Evolutionary conservation across 805 yeast genomes (phyloP).

Genomic region (Starmerella bombi): DNA sequence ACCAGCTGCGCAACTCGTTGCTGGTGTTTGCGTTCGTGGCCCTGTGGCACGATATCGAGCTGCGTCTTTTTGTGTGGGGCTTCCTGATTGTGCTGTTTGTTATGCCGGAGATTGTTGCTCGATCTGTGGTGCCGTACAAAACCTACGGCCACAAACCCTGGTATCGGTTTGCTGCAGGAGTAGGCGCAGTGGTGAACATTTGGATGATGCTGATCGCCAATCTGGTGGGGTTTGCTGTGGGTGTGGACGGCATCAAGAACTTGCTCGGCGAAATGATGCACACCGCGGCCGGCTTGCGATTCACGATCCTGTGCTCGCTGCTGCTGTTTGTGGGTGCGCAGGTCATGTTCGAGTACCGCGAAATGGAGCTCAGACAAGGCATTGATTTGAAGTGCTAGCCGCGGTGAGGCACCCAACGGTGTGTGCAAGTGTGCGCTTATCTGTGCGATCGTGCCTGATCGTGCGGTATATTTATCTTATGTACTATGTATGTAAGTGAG

Average conservation of each 20-base stretch:
- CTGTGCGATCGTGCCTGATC: too few relatives aligned
- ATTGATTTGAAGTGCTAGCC: conserved; percentile 62
- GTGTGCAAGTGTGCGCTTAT: too few relatives aligned
- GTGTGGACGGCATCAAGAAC: conserved; percentile 65
- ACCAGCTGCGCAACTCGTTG: conserved; percentile 60
- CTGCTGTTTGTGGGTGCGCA: conserved; percentile 75
- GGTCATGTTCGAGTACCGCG: conserved; percentile 88
- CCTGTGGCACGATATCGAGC: conserved; percentile 93
- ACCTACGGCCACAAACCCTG: conserved; percentile 39
- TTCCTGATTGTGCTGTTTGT: conserved; percentile 82
- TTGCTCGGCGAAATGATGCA: conserved; percentile 58
- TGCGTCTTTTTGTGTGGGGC: conserved; percentile 83
- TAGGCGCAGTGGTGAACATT: conserved; percentile 78
- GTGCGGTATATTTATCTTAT: too few relatives aligned
- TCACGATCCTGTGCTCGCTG: conserved; percentile 47
- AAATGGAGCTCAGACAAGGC: conserved; percentile 71
- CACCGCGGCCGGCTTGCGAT: conserved; percentile 50
- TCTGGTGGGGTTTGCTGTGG: conserved; percentile 86
- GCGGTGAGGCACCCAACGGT: too few relatives aligned
- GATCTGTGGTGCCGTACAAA: conserved; percentile 30
- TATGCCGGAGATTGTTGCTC: conserved; percentile 67
- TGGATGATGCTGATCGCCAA: conserved; percentile 99
- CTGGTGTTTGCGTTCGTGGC: conserved; percentile 93
- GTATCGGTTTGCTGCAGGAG: conserved; percentile 71
- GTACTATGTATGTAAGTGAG: too few relatives aligned